Evolutionary conservation across 306 rosid species (phyloP).

Genomic region (Malus domestica): ASM211411v1 NC_041795.1:25344501-25345000

Average conservation of each 20-base stretch:
- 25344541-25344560: not conserved
- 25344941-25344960: slow-evolving; percentile 58
- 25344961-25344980: slow-evolving; percentile 54
- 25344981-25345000: slow-evolving; percentile 94
- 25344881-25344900: slow-evolving; percentile 7
- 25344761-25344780: not conserved
- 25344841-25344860: slow-evolving; percentile 12
- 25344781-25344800: not conserved
- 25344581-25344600: not conserved
- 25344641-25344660: too few species aligned
- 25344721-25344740: slow-evolving; percentile 29
- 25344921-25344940: slow-evolving; percentile 27
- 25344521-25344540: not conserved
- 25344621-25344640: not conserved
- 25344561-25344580: not conserved
- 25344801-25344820: slow-evolving; percentile 40
- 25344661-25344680: not conserved
- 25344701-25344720: slow-evolving; percentile 22
- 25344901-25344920: not conserved
- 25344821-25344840: not conserved
- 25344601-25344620: not conserved
- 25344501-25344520: not conserved
- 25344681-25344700: not conserved
- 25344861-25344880: not conserved
- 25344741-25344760: not conserved